Percentiles rank a stretch among this genome's conserved stretches.
These are phyloP conservation scores for Smittium culicis DNA, from an alignment of 371 early-diverging fungal species.

Conservation along the genomic window DNA sequence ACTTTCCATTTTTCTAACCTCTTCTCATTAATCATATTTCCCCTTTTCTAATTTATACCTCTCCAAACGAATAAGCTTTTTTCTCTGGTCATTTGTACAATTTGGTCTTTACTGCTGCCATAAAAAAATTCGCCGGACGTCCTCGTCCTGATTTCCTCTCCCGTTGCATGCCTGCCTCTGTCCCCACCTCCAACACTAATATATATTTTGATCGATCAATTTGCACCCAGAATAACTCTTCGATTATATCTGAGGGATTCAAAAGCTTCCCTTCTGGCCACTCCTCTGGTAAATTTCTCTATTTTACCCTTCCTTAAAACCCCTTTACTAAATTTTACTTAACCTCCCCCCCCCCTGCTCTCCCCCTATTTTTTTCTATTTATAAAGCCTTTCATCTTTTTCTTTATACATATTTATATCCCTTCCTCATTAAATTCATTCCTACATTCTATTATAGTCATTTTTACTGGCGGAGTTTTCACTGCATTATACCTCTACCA, in stretches of 20 bases:
- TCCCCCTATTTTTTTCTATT: no score
- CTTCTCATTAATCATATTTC: neutral
- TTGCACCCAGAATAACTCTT: slow-evolving; percentile 39
- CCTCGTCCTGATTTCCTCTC: slow-evolving; percentile 81
- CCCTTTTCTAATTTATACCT: neutral
- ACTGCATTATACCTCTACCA: neutral
- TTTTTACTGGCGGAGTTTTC: slow-evolving; percentile 9
- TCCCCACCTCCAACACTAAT: slow-evolving; percentile 34
- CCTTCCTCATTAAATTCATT: neutral
- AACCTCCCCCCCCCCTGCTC: no score
- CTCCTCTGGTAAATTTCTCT: slow-evolving; percentile 59
- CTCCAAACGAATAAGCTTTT: neutral
- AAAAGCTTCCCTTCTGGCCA: slow-evolving; percentile 91
- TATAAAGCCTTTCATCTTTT: neutral
- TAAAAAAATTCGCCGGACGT: slow-evolving; percentile 59
- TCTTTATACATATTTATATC: neutral
- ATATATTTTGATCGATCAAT: slow-evolving; percentile 41
- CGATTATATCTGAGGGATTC: slow-evolving; percentile 60
- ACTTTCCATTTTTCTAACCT: no score
- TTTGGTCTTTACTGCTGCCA: slow-evolving; percentile 44
- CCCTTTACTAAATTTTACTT: neutral
- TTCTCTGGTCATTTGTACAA: slow-evolving; percentile 16
- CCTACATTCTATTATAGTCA: neutral
- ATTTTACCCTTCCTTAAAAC: slow-evolving; percentile 40
- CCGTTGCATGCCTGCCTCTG: slow-evolving; percentile 53